Evolutionary conservation across 164 flowering plant species (phyloP).

Genomic region (Amborella trichopoda): DNA sequence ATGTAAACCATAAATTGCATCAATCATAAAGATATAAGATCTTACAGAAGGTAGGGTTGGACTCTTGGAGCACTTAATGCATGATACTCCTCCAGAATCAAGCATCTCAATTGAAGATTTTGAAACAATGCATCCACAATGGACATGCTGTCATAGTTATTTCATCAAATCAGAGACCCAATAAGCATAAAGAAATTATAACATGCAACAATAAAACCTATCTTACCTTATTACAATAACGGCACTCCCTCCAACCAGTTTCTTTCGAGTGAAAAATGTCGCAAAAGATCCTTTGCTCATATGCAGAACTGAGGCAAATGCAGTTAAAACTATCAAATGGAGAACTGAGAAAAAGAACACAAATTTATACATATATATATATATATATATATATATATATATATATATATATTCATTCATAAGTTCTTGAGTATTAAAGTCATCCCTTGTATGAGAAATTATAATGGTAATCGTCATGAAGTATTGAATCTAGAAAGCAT

Average conservation of each 20-base stretch:
- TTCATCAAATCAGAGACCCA: not conserved
- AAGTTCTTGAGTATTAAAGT: too few relatives aligned
- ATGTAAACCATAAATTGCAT: too few relatives aligned
- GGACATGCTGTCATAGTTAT: conserved; percentile 50
- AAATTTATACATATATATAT: too few relatives aligned
- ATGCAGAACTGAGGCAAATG: conserved; percentile 43
- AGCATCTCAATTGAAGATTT: conserved; percentile 42
- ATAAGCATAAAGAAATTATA: not conserved
- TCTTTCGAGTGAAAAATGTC: conserved; percentile 66
- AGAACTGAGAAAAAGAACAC: too few relatives aligned
- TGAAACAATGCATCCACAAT: conserved; percentile 92
- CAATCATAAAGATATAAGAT: too few relatives aligned
- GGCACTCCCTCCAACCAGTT: conserved; percentile 91
- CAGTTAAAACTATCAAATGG: too few relatives aligned
- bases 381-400: too few relatives aligned
- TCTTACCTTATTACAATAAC: conserved; percentile 71
- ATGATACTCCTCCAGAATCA: conserved; percentile 68
- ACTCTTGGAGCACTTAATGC: conserved; percentile 40
- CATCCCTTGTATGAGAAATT: too few relatives aligned
- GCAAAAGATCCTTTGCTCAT: conserved; percentile 57
- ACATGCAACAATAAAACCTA: not conserved
- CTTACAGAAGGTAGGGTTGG: conserved; percentile 43
- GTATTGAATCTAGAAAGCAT: too few relatives aligned
- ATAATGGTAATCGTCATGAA: too few relatives aligned
- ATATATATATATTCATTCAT: too few relatives aligned